These are phyloP conservation scores for Venturiaceae sp. DNA, from an alignment of 2,329 filamentous ascomycete genomes.

Conservation along the genomic window DNA sequence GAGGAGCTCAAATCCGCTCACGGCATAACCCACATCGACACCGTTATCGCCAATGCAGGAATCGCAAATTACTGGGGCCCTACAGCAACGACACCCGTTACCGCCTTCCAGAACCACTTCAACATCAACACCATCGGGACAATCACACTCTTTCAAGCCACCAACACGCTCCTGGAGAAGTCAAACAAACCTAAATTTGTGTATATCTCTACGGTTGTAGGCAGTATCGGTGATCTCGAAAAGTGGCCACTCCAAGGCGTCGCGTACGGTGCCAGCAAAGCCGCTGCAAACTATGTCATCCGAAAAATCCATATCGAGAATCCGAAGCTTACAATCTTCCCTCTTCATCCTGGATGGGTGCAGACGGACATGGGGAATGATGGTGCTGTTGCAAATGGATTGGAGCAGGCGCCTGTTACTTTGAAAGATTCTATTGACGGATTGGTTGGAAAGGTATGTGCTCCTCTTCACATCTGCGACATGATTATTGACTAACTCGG, in stretches of 20 bases:
- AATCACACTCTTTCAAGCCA: slow-evolving; percentile 22
- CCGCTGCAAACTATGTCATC: not conserved
- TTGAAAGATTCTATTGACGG: not conserved
- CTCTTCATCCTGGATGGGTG: not conserved
- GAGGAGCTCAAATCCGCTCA: slow-evolving; percentile 16
- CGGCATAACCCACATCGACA: slow-evolving; percentile 34
- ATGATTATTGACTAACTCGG: no score
- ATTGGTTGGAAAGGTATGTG: not conserved
- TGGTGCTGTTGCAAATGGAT: not conserved
- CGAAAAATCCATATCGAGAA: not conserved
- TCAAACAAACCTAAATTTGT: slow-evolving; percentile 7
- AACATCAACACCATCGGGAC: slow-evolving; percentile 29
- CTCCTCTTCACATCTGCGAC: no score
- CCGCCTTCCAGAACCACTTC: slow-evolving; percentile 28
- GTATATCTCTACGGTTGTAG: not conserved
- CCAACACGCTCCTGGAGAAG: slow-evolving; percentile 27
- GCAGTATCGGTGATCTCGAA: not conserved
- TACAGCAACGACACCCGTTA: slow-evolving; percentile 22
- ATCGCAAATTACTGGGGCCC: slow-evolving; percentile 24
- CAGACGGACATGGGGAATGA: not conserved
- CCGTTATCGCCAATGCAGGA: slow-evolving; percentile 45
- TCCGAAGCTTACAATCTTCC: no score
- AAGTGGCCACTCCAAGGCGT: not conserved
- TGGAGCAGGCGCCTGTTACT: not conserved
- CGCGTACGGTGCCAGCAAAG: not conserved